A percentile compares a stretch with the other conserved stretches of the same genome.
These are phyloP conservation scores for Solanum hybrid DNA, from an alignment of 305 asterid genomes.

Conservation along the genomic window DNA sequence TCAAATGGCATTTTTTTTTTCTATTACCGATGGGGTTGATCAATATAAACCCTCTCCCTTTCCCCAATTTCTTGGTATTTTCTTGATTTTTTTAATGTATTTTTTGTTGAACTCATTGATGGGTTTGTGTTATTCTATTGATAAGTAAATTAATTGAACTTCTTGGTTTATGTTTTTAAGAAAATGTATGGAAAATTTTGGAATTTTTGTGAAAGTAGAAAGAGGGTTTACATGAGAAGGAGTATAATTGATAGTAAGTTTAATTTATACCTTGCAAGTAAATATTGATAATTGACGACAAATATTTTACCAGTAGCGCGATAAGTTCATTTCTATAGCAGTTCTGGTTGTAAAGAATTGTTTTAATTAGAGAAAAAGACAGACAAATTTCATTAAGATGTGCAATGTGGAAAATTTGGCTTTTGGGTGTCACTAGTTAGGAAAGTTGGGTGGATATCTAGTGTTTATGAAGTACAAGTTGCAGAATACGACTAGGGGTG, in stretches of 20 bases:
- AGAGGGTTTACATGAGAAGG: background rate
- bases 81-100: background rate
- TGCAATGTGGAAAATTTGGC: background rate
- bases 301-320: background rate
- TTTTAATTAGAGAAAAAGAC: background rate
- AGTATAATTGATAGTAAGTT: background rate
- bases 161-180: background rate
- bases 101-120: background rate
- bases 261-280: background rate
- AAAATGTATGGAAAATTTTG: background rate
- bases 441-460: background rate
- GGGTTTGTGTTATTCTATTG: background rate
- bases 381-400: background rate
- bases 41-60: background rate
- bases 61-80: background rate
- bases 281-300: background rate
- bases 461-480: background rate
- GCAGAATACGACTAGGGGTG: background rate
- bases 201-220: background rate
- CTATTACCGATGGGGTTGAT: background rate
- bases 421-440: background rate
- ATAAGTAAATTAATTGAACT: background rate
- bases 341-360: background rate
- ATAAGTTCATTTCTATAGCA: background rate
- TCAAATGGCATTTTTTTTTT: background rate